A percentile compares a stretch with the other conserved stretches of the same genome.
Evolutionary conservation across 2,329 filamentous ascomycete species (phyloP).

Genomic region (Sclerotinia nivalis): DNA sequence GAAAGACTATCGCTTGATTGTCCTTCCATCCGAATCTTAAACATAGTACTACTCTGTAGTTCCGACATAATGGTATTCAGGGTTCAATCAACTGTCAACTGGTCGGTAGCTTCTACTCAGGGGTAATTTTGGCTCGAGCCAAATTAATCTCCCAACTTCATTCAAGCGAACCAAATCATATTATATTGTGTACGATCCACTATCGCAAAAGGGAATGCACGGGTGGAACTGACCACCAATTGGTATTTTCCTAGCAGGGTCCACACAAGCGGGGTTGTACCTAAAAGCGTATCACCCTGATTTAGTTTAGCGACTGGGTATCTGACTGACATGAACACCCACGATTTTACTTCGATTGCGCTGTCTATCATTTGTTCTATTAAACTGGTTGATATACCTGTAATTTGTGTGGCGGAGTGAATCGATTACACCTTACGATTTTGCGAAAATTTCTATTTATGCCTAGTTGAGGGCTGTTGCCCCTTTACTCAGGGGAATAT

Average conservation of each 20-base stretch:
- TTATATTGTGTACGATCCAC: background rate
- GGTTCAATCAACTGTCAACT: background rate
- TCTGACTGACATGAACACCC: background rate
- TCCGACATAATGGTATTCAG: background rate
- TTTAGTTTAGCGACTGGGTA: background rate
- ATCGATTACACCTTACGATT: background rate
- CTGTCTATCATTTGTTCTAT: background rate
- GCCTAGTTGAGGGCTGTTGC: background rate
- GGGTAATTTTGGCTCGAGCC: background rate
- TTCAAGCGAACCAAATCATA: background rate
- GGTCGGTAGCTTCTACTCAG: no score
- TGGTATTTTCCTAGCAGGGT: background rate
- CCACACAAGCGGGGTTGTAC: background rate
- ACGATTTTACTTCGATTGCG: background rate
- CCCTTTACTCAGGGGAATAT: background rate
- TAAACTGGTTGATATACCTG: background rate
- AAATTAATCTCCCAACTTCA: background rate
- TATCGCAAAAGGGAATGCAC: background rate
- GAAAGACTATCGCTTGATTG: no score
- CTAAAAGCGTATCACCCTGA: background rate
- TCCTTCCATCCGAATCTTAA: no score
- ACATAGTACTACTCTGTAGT: background rate
- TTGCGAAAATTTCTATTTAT: background rate
- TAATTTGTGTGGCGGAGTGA: background rate
- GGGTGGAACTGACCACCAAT: background rate